These are phyloP conservation scores for Lipomyces yarrowii DNA, from an alignment of 1,139 yeast genomes.

Conservation along the genomic window DNA sequence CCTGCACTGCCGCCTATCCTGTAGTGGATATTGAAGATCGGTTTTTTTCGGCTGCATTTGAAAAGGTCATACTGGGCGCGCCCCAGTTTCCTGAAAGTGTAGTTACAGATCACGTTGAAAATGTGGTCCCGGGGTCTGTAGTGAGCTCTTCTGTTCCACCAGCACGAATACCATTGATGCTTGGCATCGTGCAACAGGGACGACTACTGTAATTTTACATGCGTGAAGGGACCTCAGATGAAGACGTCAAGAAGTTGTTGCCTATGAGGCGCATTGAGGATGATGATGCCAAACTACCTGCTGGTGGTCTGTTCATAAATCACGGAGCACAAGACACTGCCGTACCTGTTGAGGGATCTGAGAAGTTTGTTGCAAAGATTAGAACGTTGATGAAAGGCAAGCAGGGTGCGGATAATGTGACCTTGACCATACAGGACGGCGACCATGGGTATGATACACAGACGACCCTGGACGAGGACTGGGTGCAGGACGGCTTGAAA, in stretches of 20 bases:
- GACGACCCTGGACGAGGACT: neutral
- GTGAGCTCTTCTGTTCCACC: too few relatives aligned
- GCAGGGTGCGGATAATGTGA: constrained; percentile 6
- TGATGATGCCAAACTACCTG: constrained; percentile 15
- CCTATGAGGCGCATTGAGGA: neutral
- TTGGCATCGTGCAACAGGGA: too few relatives aligned
- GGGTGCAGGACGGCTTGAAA: too few relatives aligned
- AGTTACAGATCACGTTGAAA: too few relatives aligned
- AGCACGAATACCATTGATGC: too few relatives aligned
- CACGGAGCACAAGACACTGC: constrained; percentile 20
- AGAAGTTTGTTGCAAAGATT: constrained; percentile 5
- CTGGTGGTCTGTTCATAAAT: constrained; percentile 5
- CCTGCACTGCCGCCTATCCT: neutral
- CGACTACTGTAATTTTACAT: too few relatives aligned
- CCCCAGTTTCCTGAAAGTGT: too few relatives aligned
- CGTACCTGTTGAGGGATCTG: constrained; percentile 15
- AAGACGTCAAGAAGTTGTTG: too few relatives aligned
- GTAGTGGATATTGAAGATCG: neutral
- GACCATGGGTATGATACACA: constrained; percentile 22
- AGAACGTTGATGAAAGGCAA: neutral
- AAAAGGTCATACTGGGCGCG: too few relatives aligned
- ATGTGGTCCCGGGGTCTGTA: too few relatives aligned
- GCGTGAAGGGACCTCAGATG: neutral
- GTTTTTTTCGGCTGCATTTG: neutral
- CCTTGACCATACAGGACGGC: constrained; percentile 14